Base-by-base conservation (phyloP, 371 early-diverging fungal genomes). In the Syncephalastrum contaminatum region DNA sequence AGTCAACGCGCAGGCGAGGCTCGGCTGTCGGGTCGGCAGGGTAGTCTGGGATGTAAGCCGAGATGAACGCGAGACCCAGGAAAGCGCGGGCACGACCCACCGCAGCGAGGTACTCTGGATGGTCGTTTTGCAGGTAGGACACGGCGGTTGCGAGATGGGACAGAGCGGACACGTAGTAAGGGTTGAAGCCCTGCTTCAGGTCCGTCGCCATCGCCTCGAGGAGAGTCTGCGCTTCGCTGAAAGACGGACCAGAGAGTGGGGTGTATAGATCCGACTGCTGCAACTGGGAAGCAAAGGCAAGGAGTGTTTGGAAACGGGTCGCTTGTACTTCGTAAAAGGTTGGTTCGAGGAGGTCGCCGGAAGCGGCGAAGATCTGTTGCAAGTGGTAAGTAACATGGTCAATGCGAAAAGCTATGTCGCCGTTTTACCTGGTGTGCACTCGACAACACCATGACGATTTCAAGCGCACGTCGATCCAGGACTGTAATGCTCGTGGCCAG, bases 21-120 rank as follows among this genome's bases (percentile, higher is more conserved):
- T 86, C 84, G 12, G 86, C 80, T 0, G 89, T 88, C 12, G 93
- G 92, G 63, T 92, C 93, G 45, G 86, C 70, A 0, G 93, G 90
- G 42, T 88, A 84, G 40, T 85, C 85, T 2, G 93, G 91, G 39
- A 91, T 77, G 52, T 89, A 90, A 0, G 82, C 73, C 7, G 76
- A 72, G 46, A 89, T 66, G 62, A 88, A 90, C 1, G 81, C 71
- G 10, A 84, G 56, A 4, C 83, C 83, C 1, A 88, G 48, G 14
- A 70, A 63, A 16, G 81, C 73, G 66, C 88, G 84, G 1, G 82
- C 57, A 62, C 77, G 77, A 41, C 88, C 88, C 55, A 60, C 58
- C 13, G 67, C 19, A 30, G 51, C 48, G 30, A 52, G 59, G 41
- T 68, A 71, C 1, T 51, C 25, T 8, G 46, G 44, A 15, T 57